Conservation (phyloP, 1,139 yeast genomes). For the Pichiaceae sp. region DNA sequence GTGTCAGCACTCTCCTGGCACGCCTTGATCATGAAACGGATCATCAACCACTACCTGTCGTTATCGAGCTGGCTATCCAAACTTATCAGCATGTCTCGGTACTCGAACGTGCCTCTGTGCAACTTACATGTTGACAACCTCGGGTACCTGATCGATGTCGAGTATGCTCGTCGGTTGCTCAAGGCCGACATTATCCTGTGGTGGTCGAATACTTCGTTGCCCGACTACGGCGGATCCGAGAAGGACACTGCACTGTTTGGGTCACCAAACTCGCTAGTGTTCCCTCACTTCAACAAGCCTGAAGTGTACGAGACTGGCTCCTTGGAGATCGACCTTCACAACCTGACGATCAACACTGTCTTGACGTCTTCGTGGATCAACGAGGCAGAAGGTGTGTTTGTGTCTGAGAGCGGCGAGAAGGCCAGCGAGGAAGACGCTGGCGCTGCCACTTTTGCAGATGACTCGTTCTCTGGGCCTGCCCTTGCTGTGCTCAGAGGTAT, state of each 20-base stretch:
- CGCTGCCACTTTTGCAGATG: conserved; percentile 55
- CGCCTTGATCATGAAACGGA: conserved; percentile 52
- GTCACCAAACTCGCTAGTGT: conserved; percentile 53
- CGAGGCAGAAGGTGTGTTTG: conserved; percentile 70
- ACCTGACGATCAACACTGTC: conserved; percentile 77
- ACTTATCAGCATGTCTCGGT: conserved; percentile 56
- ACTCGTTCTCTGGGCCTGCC: conserved; percentile 75
- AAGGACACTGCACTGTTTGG: conserved; percentile 35
- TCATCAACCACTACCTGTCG: conserved; percentile 64
- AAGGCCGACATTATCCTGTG: conserved; percentile 68
- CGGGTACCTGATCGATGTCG: conserved; percentile 74
- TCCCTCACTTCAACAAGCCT: conserved; percentile 70
- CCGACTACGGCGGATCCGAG: conserved; percentile 84
- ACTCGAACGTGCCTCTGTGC: conserved; percentile 79
- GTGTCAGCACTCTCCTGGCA: conserved; percentile 91
- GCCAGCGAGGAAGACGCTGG: conserved; percentile 29
- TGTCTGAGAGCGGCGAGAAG: conserved; percentile 54
- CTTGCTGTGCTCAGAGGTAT: conserved; percentile 59
- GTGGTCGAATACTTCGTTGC: conserved; percentile 84
- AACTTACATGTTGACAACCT: conserved; percentile 71
- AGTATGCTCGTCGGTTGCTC: conserved; percentile 70
- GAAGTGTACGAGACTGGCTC: conserved; percentile 76
- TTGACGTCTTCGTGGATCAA: conserved; percentile 76
- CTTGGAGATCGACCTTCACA: conserved; percentile 70
- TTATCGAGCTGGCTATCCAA: conserved; percentile 70